Evolutionary conservation across 2,329 filamentous ascomycete genomes (phyloP).

Genomic region (Aspergillus phoenicis): DNA sequence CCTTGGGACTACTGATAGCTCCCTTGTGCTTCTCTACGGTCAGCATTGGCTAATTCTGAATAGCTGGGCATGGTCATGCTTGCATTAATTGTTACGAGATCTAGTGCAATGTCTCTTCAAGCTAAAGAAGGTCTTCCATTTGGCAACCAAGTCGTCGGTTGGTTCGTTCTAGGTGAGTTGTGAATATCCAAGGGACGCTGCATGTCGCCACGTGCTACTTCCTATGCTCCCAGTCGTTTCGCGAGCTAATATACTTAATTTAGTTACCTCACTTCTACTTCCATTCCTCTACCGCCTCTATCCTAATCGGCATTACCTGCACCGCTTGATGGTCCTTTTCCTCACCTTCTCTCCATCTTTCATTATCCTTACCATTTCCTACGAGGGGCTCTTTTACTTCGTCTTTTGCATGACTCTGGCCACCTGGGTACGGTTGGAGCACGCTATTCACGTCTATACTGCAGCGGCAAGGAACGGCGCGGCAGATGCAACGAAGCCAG

Average conservation of each 20-base stretch:
- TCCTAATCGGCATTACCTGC: constrained; percentile 84
- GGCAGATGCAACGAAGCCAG: constrained; percentile 26
- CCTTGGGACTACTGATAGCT: background rate
- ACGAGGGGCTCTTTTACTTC: constrained; percentile 94
- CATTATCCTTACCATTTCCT: constrained; percentile 94
- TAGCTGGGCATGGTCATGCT: constrained; percentile 76
- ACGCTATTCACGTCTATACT: constrained; percentile 63
- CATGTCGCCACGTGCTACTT: background rate
- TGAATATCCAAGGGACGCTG: background rate
- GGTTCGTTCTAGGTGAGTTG: constrained; percentile 70
- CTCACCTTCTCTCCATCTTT: constrained; percentile 91
- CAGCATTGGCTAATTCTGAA: constrained; percentile 4
- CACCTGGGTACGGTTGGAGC: constrained; percentile 90
- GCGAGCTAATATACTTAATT: constrained; percentile 14
- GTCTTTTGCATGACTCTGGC: constrained; percentile 80
- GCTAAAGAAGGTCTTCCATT: constrained; percentile 80
- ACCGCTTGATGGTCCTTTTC: constrained; percentile 85
- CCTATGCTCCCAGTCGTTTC: background rate
- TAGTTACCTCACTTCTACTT: constrained; percentile 73
- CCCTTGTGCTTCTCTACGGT: background rate
- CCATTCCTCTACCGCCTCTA: constrained; percentile 80
- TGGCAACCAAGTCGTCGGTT: constrained; percentile 86
- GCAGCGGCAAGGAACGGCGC: constrained; percentile 25
- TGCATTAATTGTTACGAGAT: constrained; percentile 82
- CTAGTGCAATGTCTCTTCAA: constrained; percentile 81